Conservation (phyloP, 2,329 filamentous ascomycete species). For the Scytalidium sp. region DNA sequence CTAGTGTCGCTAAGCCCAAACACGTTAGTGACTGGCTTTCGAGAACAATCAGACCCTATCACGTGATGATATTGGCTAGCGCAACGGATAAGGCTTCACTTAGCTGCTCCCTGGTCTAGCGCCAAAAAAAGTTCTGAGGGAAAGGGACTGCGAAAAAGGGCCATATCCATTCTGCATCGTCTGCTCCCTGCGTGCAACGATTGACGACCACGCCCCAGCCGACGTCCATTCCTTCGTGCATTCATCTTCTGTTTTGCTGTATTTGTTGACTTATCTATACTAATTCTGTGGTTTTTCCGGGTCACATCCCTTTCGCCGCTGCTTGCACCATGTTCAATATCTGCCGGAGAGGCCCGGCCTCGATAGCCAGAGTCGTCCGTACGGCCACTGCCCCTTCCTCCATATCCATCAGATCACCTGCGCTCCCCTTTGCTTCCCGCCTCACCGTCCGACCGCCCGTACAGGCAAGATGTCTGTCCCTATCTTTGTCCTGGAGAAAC, state of each 20-base stretch:
- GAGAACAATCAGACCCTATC: neutral
- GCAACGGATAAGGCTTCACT: neutral
- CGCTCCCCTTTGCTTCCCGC: conserved; percentile 15
- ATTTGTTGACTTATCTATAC: neutral
- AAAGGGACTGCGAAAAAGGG: neutral
- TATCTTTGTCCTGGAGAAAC: conserved; percentile 17
- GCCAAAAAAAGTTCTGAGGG: neutral
- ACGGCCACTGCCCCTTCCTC: conserved; percentile 16
- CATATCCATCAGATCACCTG: conserved; percentile 21
- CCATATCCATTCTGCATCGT: neutral
- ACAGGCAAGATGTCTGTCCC: conserved; percentile 23
- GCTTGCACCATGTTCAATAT: conserved; percentile 27
- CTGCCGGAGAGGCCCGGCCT: conserved; percentile 30
- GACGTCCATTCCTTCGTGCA: neutral
- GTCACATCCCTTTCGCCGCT: neutral
- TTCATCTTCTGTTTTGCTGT: neutral
- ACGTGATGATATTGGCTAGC: neutral
- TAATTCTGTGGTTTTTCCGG: neutral
- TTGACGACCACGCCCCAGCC: neutral
- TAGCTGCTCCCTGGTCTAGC: too few species aligned
- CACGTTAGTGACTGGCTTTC: too few species aligned
- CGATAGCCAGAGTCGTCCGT: conserved; percentile 23
- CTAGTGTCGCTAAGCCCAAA: too few species aligned
- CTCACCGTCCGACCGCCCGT: conserved; percentile 11
- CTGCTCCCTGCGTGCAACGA: neutral